These are phyloP conservation scores for Simmondsia chinensis DNA, from an alignment of 148 eudicot genomes.

Conservation along the genomic window DNA sequence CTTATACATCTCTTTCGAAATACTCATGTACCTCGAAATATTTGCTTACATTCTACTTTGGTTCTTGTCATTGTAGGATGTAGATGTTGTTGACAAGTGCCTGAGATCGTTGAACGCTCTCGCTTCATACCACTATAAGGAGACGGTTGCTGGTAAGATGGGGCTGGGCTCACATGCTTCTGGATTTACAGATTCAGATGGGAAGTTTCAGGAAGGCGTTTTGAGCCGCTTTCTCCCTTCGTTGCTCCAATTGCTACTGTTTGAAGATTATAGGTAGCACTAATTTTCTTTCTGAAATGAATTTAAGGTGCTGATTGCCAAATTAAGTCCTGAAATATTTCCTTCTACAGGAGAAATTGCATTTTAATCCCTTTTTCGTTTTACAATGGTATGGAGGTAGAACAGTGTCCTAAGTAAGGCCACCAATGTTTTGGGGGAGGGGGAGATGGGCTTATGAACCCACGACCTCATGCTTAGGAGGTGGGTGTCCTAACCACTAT, in stretches of 20 bases:
- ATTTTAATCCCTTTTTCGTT: too few relatives aligned
- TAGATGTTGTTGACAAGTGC: slow-evolving; percentile 70
- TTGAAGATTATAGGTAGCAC: slow-evolving; percentile 97
- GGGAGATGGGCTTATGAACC: too few relatives aligned
- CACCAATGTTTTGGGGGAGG: too few relatives aligned
- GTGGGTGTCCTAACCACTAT: too few relatives aligned
- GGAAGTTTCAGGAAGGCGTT: slow-evolving; percentile 76
- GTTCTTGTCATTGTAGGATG: slow-evolving; percentile 34
- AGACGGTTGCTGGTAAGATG: slow-evolving; percentile 47
- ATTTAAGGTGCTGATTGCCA: too few relatives aligned
- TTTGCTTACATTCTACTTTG: slow-evolving; percentile 2
- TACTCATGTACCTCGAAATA: not conserved
- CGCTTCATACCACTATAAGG: slow-evolving; percentile 84
- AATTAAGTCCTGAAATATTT: too few relatives aligned
- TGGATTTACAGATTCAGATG: slow-evolving; percentile 42
- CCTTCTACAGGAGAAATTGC: too few relatives aligned
- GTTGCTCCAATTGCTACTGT: slow-evolving; percentile 74
- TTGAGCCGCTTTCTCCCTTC: slow-evolving; percentile 64
- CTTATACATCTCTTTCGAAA: not conserved
- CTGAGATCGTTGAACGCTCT: slow-evolving; percentile 77
- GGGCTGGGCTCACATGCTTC: slow-evolving; percentile 79
- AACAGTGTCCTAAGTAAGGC: too few relatives aligned
- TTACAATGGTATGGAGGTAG: too few relatives aligned
- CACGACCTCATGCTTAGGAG: too few relatives aligned
- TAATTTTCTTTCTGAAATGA: not conserved